Percentiles rank a stretch among this genome's conserved stretches.
Conservation (phyloP, 2,329 filamentous ascomycete genomes). For the Trichoderma koningiopsis region DNA sequence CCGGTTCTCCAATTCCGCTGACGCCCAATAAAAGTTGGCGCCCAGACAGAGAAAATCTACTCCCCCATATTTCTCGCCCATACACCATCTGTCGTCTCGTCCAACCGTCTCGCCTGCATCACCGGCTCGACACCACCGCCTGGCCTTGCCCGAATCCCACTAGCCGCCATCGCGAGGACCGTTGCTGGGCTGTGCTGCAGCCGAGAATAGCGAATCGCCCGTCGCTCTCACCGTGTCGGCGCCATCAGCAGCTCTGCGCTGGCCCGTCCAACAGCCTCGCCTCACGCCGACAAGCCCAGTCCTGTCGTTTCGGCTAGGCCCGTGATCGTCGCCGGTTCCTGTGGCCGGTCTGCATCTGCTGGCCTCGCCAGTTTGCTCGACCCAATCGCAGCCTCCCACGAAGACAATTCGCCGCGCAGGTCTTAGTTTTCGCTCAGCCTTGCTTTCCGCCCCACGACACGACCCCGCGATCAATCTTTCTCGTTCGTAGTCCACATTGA, state of each 20-base stretch:
- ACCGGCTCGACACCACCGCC: slow-evolving; percentile 19
- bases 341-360: background rate
- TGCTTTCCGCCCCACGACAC: slow-evolving; percentile 21
- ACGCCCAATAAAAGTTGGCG: background rate
- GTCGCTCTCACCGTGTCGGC: background rate
- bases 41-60: background rate
- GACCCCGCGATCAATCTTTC: slow-evolving; percentile 23
- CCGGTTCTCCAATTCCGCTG: slow-evolving; percentile 2
- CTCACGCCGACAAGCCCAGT: background rate
- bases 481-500: background rate
- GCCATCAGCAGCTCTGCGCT: too few relatives aligned
- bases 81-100: background rate
- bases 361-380: background rate
- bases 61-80: slow-evolving; percentile 24
- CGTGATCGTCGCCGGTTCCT: slow-evolving; percentile 20
- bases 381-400: slow-evolving; percentile 12
- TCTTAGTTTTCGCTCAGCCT: slow-evolving; percentile 23
- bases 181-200: background rate
- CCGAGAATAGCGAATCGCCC: slow-evolving; percentile 1
- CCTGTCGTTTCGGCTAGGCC: slow-evolving; percentile 2
- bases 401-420: slow-evolving; percentile 6
- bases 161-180: slow-evolving; percentile 14
- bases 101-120: slow-evolving; percentile 20
- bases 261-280: background rate
- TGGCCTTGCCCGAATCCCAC: slow-evolving; percentile 17